Conservation (phyloP, 2,329 filamentous ascomycete genomes). For the Onygenales sp. region DNA sequence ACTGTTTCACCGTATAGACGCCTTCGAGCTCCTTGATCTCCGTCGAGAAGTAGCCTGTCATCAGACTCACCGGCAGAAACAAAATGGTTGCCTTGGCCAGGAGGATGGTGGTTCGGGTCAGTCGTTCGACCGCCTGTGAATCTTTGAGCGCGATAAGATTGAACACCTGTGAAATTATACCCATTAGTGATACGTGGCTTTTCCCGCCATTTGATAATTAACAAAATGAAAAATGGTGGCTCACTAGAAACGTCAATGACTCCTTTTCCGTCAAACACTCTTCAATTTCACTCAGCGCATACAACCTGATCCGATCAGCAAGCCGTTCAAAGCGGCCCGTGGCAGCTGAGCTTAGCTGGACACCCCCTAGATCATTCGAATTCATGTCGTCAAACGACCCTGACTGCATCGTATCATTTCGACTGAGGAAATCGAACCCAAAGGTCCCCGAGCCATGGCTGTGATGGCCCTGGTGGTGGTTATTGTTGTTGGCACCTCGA, state of each 20-base stretch:
- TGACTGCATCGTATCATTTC: conserved; percentile 1
- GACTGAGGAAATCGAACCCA: conserved; percentile 1
- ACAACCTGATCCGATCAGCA: conserved; percentile 51
- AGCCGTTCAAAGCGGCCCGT: conserved; percentile 51
- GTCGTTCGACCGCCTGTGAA: conserved; percentile 59
- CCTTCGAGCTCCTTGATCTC: conserved; percentile 49
- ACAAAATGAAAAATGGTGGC: background rate
- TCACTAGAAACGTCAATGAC: conserved; percentile 57
- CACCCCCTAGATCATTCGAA: conserved; percentile 24
- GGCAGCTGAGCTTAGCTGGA: conserved; percentile 38
- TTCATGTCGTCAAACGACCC: conserved; percentile 1
- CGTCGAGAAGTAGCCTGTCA: conserved; percentile 65
- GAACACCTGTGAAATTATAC: conserved; percentile 50
- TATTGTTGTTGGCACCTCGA: conserved; percentile 14
- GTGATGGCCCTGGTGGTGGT: background rate
- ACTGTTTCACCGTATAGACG: conserved; percentile 52
- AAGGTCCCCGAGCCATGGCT: background rate
- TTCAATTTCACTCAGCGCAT: conserved; percentile 54
- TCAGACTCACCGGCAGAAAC: conserved; percentile 64
- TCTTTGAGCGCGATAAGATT: conserved; percentile 69
- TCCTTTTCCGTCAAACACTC: conserved; percentile 61
- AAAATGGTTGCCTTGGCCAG: conserved; percentile 66
- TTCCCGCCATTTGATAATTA: background rate
- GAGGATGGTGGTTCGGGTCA: conserved; percentile 62
- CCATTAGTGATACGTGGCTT: background rate